Conservation (phyloP, 1,284 basidiomycete species). For the Rhodofomes roseus region DNA sequence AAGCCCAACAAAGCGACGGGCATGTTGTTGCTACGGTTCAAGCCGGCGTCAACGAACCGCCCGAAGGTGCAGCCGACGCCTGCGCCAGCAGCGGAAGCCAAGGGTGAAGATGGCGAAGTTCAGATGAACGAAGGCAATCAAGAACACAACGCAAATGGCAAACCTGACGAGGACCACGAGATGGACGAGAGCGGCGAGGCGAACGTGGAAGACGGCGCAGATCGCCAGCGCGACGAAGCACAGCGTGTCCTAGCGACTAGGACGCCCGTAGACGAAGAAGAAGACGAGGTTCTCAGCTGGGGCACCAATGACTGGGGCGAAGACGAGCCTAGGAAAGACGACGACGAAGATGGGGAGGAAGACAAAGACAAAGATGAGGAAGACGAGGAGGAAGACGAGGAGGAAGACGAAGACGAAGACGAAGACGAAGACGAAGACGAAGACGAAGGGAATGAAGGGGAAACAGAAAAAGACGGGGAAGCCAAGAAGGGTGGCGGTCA, state of each 20-base stretch:
- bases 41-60: too few relatives aligned
- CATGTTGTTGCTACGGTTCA: too few relatives aligned
- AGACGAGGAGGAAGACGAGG: not conserved
- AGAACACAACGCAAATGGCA: not conserved
- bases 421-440: not conserved
- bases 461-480: not conserved
- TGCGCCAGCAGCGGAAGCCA: too few relatives aligned
- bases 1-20: too few relatives aligned
- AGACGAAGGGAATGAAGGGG: not conserved
- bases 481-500: not conserved
- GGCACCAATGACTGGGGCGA: too few relatives aligned
- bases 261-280: too few relatives aligned
- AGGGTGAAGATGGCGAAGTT: too few relatives aligned
- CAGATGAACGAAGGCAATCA: too few relatives aligned
- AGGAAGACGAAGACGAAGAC: not conserved
- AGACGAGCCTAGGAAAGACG: too few relatives aligned
- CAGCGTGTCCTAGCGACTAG: not conserved
- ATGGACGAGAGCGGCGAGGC: not conserved
- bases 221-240: not conserved
- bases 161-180: not conserved
- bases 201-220: not conserved
- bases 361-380: not conserved
- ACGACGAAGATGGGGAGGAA: not conserved
- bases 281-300: too few relatives aligned
- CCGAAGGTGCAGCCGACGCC: too few relatives aligned